Percentiles rank a stretch among this genome's conserved stretches.
Evolutionary conservation across 2,329 filamentous ascomycete genomes (phyloP).

Genomic region (Cordyceps farinosa): DNA sequence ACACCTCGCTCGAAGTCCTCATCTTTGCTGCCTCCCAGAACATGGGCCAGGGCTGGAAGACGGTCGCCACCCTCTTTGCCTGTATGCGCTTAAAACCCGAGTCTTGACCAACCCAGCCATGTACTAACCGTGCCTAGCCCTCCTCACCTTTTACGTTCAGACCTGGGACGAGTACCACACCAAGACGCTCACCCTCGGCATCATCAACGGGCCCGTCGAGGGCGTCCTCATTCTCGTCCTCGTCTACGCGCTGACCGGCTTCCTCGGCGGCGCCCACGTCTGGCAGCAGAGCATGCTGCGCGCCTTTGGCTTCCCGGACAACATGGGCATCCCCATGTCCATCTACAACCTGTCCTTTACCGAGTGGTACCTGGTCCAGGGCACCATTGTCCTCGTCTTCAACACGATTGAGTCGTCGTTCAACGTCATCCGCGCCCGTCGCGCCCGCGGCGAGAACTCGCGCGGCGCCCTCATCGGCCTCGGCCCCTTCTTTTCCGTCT

Average conservation of each 20-base stretch:
- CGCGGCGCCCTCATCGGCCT: conserved; percentile 78
- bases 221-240: conserved; percentile 79
- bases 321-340: conserved; percentile 60
- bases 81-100: conserved; percentile 47
- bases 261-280: conserved; percentile 83
- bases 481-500: conserved; percentile 73
- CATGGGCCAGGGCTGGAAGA: conserved; percentile 88
- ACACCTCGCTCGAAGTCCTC: conserved; percentile 89
- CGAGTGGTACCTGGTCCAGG: conserved; percentile 90
- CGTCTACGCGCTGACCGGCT: conserved; percentile 80
- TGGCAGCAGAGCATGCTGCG: conserved; percentile 82
- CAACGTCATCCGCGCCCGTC: conserved; percentile 81
- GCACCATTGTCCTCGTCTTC: conserved; percentile 72
- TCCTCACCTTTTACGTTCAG: conserved; percentile 96
- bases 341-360: conserved; percentile 82
- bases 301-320: conserved; percentile 64
- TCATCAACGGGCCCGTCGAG: conserved; percentile 93
- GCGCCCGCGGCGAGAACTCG: conserved; percentile 66
- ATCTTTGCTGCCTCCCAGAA: conserved; percentile 92
- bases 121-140: conserved; percentile 47
- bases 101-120: background rate
- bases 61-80: conserved; percentile 77
- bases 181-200: conserved; percentile 85
- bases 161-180: conserved; percentile 99
- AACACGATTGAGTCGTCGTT: conserved; percentile 77